Evolutionary conservation across 768 basidiomycete genomes (phyloP), one percentile per base, ranked within the genome.

Genomic region (Calocybe indica): DNA sequence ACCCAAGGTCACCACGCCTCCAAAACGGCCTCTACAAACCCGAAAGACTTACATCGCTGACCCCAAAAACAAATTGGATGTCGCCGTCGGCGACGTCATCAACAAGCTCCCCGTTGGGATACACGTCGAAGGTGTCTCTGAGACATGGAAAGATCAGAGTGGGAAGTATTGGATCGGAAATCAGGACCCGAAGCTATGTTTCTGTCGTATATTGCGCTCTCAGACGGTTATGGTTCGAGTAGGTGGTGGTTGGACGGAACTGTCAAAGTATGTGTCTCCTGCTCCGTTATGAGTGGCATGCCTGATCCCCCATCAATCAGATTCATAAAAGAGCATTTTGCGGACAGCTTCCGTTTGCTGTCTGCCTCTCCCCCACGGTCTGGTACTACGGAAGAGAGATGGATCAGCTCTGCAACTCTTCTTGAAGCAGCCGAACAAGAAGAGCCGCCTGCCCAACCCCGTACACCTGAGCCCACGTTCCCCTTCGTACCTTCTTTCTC

Each of bases 101-200:
- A 96, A 96, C 66, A 82, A 82, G 53, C 78, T 97, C 13, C 83
- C 87, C 12, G 84, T 92, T 22, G 81, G 84, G 47, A 90, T 92
- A 65, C 89, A 85, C 50, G 70, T 92, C 31, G 83, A 89, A 63
- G 81, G 87, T 10, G 85, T 88, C 5, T 77, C 80, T 5, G 88
- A 90, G 43, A 85, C 83, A 6, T 95, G 92, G 92, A 83, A 83
- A 61, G 92, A 94, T 61, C 83, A 89, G 65, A 92, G 91, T 52
- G 92, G 92, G 13, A 92, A 93, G 59, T 93, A 94, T 59, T 95
- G 91, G 92, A 96, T 95, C 55, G 94, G 94, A 10, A 85, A 91
- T 54, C 82, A 90, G 55, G 90, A 94, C 44, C 81, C 91, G 5
- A 92, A 83, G 63, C 71, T 95, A 31, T 94, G 91, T 63, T 95